Evolutionary conservation across 495 filamentous ascomycete species (phyloP).

Genomic region (Ramalina intermedia): DNA sequence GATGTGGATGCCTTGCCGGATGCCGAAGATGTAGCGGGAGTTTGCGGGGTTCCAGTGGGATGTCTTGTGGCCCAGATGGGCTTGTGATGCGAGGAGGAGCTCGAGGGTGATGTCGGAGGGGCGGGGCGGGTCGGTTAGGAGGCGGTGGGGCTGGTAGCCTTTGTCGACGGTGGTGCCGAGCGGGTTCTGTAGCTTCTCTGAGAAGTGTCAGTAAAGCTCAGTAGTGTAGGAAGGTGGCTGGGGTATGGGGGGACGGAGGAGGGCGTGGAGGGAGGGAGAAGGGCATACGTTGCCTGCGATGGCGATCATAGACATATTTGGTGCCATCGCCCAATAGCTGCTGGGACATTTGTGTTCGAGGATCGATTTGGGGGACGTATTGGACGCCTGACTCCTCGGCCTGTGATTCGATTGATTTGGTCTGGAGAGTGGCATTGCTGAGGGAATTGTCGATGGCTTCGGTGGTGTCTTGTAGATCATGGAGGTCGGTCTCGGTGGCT

Average conservation of each 20-base stretch:
- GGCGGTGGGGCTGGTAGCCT: conserved; percentile 52
- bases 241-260: not conserved
- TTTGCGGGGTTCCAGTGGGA: conserved; percentile 94
- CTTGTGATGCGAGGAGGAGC: conserved; percentile 77
- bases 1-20: conserved; percentile 82
- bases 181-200: conserved; percentile 15
- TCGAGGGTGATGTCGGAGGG: conserved; percentile 77
- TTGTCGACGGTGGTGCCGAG: conserved; percentile 39
- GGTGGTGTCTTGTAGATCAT: not conserved
- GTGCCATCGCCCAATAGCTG: conserved; percentile 7
- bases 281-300: conserved; percentile 5
- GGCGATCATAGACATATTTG: not conserved
- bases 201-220: not conserved
- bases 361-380: conserved; percentile 12
- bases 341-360: conserved; percentile 5
- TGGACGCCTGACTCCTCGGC: conserved; percentile 4
- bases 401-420: conserved; percentile 13
- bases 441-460: conserved; percentile 12
- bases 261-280: not conserved
- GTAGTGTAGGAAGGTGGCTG: too few species aligned
- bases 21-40: conserved; percentile 86
- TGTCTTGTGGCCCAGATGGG: conserved; percentile 82
- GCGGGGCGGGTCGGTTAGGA: conserved; percentile 56
- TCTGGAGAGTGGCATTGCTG: conserved; percentile 7
- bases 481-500: conserved; percentile 9